phyloP scores from a whole-genome alignment of 805 yeast species.

The Candida railenensis region DNA sequence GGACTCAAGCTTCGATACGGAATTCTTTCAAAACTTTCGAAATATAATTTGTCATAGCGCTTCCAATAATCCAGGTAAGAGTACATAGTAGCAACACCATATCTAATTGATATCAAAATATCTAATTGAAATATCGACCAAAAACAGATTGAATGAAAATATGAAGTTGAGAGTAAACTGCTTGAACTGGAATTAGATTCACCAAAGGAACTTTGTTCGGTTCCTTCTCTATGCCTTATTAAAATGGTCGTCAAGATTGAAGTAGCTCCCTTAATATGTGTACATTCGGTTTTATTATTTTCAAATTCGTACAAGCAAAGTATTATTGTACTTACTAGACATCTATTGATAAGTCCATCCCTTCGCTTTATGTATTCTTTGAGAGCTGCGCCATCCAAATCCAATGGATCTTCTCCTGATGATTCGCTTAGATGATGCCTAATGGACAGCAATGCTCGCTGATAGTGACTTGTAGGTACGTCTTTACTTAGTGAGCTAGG shows the following conservation, averaged over 20 bases:
- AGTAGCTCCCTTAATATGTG: conserved; percentile 38
- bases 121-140: conserved; percentile 39
- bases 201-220: neutral
- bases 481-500: conserved; percentile 29
- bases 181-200: neutral
- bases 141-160: conserved; percentile 32
- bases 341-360: conserved; percentile 29
- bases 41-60: conserved; percentile 29
- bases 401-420: neutral
- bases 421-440: conserved; percentile 25
- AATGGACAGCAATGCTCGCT: conserved; percentile 31
- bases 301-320: conserved; percentile 39
- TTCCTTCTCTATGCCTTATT: conserved; percentile 11
- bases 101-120: conserved; percentile 32
- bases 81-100: conserved; percentile 29
- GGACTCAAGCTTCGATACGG: neutral
- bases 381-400: conserved; percentile 13
- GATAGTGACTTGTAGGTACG: conserved; percentile 36
- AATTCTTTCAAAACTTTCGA: conserved; percentile 16
- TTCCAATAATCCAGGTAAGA: conserved; percentile 32
- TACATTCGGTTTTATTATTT: conserved; percentile 35
- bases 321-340: conserved; percentile 36
- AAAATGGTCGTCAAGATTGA: conserved; percentile 30
- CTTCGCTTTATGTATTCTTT: conserved; percentile 15
- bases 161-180: conserved; percentile 24